Evolutionary conservation across 129 eudicot species (phyloP), one percentile per base, ranked within the genome.

Genomic region (Tagetes patula): DNA sequence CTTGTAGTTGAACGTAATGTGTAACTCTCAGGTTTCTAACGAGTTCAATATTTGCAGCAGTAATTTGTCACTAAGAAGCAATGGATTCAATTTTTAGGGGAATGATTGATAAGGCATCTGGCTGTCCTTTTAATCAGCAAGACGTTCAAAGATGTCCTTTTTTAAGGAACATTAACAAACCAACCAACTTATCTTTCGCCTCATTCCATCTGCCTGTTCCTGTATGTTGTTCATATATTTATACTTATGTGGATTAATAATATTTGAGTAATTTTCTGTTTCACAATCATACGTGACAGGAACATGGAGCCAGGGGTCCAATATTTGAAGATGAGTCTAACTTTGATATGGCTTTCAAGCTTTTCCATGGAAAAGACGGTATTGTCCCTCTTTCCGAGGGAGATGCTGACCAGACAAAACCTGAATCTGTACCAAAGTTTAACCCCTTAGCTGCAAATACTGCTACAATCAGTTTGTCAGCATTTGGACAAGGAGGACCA

Each of bases 401-500:
- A 73, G 77, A 89, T 69, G 50, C 45, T 43, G 74, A 70, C 20
- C 68, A 65, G 66, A 71, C 12, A 39, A 72, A 72, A 8, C 27
- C 37, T 61, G 80, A 79, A 70, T 52, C 75, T 39, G 58, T 58
- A 10, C 89, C 81, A 2, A 54, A 79, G 59, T 89, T 92, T 77
- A 85, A 89, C 75, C 97, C 93, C 53, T 85, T 89, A 67, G 86
- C 91, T 67, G 82, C 83, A 69, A 89, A 83, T 77, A 77, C 90
- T 54, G 94, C 89, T 43, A 83, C 94, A 31, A 84, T 89, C 61
- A 92, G 96, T 79, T 60, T 85, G 71, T 89, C 96, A 13, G 71
- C 89, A 27, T 88, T 91, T 81, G 97, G 97, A 77, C 85, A 85
- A 47, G 94, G 94, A 30, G 91, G 96, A 4, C 97, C 97, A 1